A percentile compares a stretch with the other conserved stretches of the same genome.
Evolutionary conservation across 371 early-diverging fungal genomes (phyloP).

Genomic region (Apophysomyces trapeziformis): DNA sequence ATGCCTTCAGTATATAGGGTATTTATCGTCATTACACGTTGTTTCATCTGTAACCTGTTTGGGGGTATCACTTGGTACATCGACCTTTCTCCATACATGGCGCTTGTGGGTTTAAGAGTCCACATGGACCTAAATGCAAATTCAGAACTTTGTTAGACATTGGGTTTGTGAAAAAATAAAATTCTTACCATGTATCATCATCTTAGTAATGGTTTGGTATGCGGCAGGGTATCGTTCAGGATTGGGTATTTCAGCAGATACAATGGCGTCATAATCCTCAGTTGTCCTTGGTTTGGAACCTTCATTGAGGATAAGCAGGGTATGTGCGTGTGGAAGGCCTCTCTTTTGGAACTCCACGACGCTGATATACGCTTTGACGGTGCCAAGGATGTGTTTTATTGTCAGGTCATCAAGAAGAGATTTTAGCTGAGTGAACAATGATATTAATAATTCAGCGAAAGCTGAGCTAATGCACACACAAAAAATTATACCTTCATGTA

Average conservation of each 20-base stretch:
- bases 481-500: constrained; percentile 18
- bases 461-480: no score
- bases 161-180: no score
- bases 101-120: constrained; percentile 13
- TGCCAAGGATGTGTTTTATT: constrained; percentile 26
- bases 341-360: constrained; percentile 37
- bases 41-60: constrained; percentile 16
- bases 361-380: constrained; percentile 15
- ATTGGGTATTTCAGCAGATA: constrained; percentile 40
- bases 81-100: constrained; percentile 34
- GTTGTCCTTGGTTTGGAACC: constrained; percentile 21
- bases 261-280: constrained; percentile 27
- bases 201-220: constrained; percentile 27
- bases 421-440: constrained; percentile 6
- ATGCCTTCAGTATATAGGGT: constrained; percentile 8
- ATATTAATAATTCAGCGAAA: no score
- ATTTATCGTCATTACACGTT: constrained; percentile 7
- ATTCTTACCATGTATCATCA: constrained; percentile 34
- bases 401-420: constrained; percentile 27
- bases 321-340: constrained; percentile 34
- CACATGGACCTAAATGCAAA: constrained; percentile 30
- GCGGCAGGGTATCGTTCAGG: constrained; percentile 16
- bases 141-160: no score
- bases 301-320: constrained; percentile 30
- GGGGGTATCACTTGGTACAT: constrained; percentile 35